Evolutionary conservation across 108 stramenopile species (phyloP), one percentile per base, ranked within the genome.

Genomic region (Nitzschia inconspicua): DNA sequence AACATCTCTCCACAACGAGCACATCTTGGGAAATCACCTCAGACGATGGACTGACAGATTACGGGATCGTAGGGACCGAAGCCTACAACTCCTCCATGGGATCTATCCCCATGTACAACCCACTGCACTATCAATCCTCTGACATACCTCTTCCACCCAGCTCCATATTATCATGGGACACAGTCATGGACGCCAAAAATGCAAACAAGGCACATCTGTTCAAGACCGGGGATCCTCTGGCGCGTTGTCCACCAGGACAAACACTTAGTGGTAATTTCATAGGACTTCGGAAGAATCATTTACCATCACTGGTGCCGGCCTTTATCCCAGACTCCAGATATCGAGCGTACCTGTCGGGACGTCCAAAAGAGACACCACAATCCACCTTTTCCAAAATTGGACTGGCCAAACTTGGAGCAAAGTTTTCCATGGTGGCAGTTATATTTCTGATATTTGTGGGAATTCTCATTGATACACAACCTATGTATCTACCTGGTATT

Each of bases 401-500:
- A 53, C 47, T 64, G 40, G 77, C 70, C 18, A 65, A 67, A 18
- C 57, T 60, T 19, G 57, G 65, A 55, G 57, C 48, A 1, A 24
- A 30, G 18, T 64, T 66, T 65, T 68, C 77, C 14, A 46, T 61
- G 22, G 66, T 78, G 39, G 77, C 66, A 3, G 19, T 72, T 27
- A 5, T 35, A 5, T 68, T 78, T 41, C 40, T 78, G 14, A 25
- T 71, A 3, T 72, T 67, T 47, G 54, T 78, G 2, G 77, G 70
- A 2, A 44, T 78, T 11, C 50, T 78, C 27, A 48, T 70, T 23
- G 77, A 78, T 65, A 52, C 62, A 27, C 77, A 78, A 55, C 70
- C 77, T 3, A 39, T 78, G 22, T 72, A 62, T 57, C 23, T 78
- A 6, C 58, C 54, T 43, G 77, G 77, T 27, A 35, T 54, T 11